Percentiles rank a stretch among this genome's conserved stretches.
These are phyloP conservation scores for Filobasidium wieringae DNA, from an alignment of 768 basidiomycete species.

Conservation along the genomic window DNA sequence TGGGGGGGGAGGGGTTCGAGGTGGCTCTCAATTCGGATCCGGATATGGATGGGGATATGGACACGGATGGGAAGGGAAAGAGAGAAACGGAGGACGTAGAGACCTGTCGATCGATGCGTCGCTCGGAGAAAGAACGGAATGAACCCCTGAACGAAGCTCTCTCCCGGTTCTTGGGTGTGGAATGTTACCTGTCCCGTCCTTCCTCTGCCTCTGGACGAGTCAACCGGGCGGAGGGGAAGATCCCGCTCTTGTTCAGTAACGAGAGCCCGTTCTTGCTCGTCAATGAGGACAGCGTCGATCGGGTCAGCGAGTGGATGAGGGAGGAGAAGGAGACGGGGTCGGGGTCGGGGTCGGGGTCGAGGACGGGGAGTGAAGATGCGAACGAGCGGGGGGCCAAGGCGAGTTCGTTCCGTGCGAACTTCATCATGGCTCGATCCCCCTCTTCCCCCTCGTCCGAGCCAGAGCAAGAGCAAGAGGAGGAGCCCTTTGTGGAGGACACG, in stretches of 20 bases:
- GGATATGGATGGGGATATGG: neutral
- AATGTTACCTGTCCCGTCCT: constrained; percentile 12
- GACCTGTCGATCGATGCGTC: neutral
- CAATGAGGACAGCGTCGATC: constrained; percentile 13
- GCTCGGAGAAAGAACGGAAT: neutral
- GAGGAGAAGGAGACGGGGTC: neutral
- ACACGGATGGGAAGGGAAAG: too few relatives aligned
- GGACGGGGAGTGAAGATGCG: constrained; percentile 3
- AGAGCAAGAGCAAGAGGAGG: neutral
- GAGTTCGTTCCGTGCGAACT: constrained; percentile 21
- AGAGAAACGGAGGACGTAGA: too few relatives aligned
- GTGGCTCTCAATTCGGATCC: constrained; percentile 4
- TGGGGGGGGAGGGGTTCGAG: constrained; percentile 11
- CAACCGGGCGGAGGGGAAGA: neutral
- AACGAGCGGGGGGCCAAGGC: neutral
- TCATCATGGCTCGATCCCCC: constrained; percentile 15
- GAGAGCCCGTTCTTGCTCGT: constrained; percentile 26
- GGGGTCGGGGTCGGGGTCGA: too few relatives aligned
- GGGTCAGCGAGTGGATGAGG: constrained; percentile 15
- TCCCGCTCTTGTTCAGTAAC: constrained; percentile 21
- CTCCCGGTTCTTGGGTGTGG: constrained; percentile 15
- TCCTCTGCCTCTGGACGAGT: constrained; percentile 17
- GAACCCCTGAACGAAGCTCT: constrained; percentile 9
- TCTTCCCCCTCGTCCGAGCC: too few relatives aligned
- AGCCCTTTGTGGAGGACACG: constrained; percentile 19